Conservation (phyloP, 768 basidiomycete species). For the Candolleomyces eurysporus region DNA sequence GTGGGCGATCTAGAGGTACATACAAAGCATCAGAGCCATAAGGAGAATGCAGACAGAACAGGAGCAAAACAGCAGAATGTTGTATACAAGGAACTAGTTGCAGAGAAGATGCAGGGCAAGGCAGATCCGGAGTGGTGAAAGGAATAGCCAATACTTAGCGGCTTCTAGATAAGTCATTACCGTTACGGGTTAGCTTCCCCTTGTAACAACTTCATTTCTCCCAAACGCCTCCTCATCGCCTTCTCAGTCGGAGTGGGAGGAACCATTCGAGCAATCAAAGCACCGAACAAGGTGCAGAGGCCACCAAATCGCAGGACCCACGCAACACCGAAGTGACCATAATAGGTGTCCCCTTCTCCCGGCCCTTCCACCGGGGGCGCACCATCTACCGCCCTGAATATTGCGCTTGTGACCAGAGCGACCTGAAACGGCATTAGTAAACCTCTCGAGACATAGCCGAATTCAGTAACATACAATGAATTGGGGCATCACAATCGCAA, state of each 20-base stretch:
- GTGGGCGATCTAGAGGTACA: background rate
- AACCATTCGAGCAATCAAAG: slow-evolving; percentile 74
- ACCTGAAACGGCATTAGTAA: slow-evolving; percentile 46
- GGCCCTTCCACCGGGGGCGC: slow-evolving; percentile 36
- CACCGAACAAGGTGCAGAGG: slow-evolving; percentile 80
- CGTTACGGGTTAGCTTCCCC: slow-evolving; percentile 49
- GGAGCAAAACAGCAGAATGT: background rate
- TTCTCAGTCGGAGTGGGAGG: slow-evolving; percentile 90
- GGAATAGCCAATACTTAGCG: too few relatives aligned
- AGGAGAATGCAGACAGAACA: slow-evolving; percentile 3
- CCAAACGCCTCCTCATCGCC: slow-evolving; percentile 80
- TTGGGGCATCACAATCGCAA: slow-evolving; percentile 94
- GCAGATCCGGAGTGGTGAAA: too few relatives aligned
- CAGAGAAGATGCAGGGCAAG: slow-evolving; percentile 1
- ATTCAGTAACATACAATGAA: slow-evolving; percentile 65
- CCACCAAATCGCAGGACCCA: slow-evolving; percentile 96
- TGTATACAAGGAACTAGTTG: background rate
- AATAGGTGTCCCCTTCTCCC: slow-evolving; percentile 52
- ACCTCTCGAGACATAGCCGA: slow-evolving; percentile 6
- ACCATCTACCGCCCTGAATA: slow-evolving; percentile 79
- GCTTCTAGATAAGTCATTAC: slow-evolving; percentile 16
- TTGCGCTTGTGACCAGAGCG: slow-evolving; percentile 79
- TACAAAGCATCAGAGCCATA: background rate
- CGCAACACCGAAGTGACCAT: slow-evolving; percentile 85
- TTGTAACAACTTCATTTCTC: slow-evolving; percentile 73